phyloP scores from a whole-genome alignment of 495 filamentous ascomycete species.

The Aspergillus nanangensis region DNA sequence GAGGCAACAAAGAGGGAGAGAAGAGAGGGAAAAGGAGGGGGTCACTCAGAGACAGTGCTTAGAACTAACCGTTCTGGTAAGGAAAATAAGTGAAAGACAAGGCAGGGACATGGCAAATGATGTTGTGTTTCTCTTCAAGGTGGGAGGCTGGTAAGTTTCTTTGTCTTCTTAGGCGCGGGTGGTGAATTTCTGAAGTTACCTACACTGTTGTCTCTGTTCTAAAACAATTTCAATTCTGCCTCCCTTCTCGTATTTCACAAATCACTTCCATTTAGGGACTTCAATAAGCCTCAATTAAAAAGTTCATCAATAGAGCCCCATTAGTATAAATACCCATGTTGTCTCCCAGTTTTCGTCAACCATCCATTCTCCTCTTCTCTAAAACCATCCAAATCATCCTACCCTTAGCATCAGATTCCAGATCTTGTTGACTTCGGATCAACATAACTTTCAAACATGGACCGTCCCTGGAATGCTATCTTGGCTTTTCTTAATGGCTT shows the following conservation, averaged over 20 bases:
- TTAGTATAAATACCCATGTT: too few relatives aligned
- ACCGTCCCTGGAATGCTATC: too few relatives aligned
- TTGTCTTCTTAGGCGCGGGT: conserved; percentile 12
- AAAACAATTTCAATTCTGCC: neutral
- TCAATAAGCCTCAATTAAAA: too few relatives aligned
- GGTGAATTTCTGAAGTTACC: conserved; percentile 11
- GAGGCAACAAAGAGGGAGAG: neutral
- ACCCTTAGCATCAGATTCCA: too few relatives aligned
- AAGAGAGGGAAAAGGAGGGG: conserved; percentile 1
- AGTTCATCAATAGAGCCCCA: too few relatives aligned
- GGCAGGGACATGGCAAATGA: conserved; percentile 13
- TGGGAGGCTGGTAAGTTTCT: conserved; percentile 19
- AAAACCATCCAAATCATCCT: too few relatives aligned
- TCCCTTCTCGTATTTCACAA: neutral
- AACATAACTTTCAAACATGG: too few relatives aligned
- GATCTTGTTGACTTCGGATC: too few relatives aligned
- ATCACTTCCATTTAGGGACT: too few relatives aligned
- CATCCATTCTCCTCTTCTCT: too few relatives aligned
- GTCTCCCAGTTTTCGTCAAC: too few relatives aligned
- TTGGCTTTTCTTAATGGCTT: too few relatives aligned
- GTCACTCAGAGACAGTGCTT: conserved; percentile 9
- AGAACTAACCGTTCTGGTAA: conserved; percentile 4
- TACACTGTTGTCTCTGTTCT: conserved; percentile 1
- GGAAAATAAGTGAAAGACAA: conserved; percentile 9
- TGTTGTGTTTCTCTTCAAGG: conserved; percentile 9